These are phyloP conservation scores for Cnidoscolus chayamansa DNA, from an alignment of 441 rosid genomes.

Conservation along the genomic window DNA sequence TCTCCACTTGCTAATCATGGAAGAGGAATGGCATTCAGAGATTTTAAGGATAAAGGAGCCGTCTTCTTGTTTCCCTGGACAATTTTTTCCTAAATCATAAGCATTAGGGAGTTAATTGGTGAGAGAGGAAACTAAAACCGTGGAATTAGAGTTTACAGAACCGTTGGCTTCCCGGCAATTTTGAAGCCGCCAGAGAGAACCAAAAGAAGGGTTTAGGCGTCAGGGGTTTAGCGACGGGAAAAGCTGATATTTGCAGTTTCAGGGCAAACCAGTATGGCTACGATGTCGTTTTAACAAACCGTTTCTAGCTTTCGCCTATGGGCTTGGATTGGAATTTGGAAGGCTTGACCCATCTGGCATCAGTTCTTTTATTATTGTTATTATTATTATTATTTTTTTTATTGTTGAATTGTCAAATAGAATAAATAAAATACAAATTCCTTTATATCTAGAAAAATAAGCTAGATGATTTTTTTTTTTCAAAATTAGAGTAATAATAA, in stretches of 20 bases:
- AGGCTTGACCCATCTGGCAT: neutral
- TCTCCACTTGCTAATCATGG: constrained; percentile 52
- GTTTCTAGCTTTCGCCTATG: neutral
- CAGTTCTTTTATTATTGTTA: no score
- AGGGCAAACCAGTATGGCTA: neutral
- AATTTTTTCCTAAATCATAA: neutral
- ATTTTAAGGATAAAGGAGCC: neutral
- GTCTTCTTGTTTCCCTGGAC: constrained; percentile 18
- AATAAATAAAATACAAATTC: no score
- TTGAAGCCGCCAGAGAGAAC: neutral
- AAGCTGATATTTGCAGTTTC: neutral
- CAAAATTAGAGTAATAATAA: no score
- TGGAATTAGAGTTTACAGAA: constrained; percentile 2
- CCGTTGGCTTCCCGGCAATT: constrained; percentile 13
- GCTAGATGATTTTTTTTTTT: no score
- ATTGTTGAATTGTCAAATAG: no score
- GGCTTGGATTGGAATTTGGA: no score
- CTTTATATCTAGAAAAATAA: no score
- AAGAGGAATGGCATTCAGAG: constrained; percentile 13
- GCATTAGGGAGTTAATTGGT: neutral
- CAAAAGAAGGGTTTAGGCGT: neutral
- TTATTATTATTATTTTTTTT: no score
- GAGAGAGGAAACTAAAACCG: neutral
- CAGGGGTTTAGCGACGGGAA: neutral
- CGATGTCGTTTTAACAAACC: neutral